A percentile compares a stretch with the other conserved stretches of the same genome.
Evolutionary conservation across 371 early-diverging fungal genomes (phyloP).

Genomic region (Syncephalastrum sp.): DNA sequence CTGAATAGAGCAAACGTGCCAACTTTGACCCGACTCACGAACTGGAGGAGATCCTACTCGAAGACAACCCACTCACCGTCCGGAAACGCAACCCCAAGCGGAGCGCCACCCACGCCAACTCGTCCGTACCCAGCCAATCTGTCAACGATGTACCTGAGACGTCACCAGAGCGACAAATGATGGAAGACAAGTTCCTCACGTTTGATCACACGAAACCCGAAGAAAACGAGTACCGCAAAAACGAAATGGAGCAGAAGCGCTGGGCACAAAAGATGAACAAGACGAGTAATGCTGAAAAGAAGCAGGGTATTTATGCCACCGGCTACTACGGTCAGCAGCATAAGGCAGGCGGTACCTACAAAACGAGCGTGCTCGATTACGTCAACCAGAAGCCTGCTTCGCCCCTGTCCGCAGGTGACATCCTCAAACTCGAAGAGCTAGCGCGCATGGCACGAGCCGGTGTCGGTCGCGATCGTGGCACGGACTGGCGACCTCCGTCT

Average conservation of each 20-base stretch:
- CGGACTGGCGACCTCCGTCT: conserved; percentile 50
- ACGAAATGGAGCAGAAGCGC: conserved; percentile 24
- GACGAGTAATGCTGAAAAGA: conserved; percentile 23
- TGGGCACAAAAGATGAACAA: conserved; percentile 48
- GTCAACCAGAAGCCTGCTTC: conserved; percentile 44
- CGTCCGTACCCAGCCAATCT: conserved; percentile 26
- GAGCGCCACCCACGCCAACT: conserved; percentile 17
- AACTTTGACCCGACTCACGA: conserved; percentile 97
- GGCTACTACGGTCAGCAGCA: conserved; percentile 1
- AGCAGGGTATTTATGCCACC: not conserved
- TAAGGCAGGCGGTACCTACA: conserved; percentile 34
- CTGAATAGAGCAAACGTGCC: conserved; percentile 52
- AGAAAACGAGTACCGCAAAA: conserved; percentile 24
- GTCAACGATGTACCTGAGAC: conserved; percentile 14
- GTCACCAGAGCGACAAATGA: conserved; percentile 48
- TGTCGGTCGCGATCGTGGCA: conserved; percentile 21
- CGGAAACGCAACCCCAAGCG: conserved; percentile 25
- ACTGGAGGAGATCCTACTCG: conserved; percentile 90
- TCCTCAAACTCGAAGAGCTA: conserved; percentile 46
- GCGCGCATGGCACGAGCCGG: conserved; percentile 35
- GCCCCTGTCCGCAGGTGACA: conserved; percentile 39
- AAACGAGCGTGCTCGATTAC: conserved; percentile 38
- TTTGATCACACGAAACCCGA: conserved; percentile 64
- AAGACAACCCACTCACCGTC: conserved; percentile 87
- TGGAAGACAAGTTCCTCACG: conserved; percentile 63